These are phyloP conservation scores for Mantamonas sphyraenae DNA, from an alignment of 78 protist species.

Conservation along the genomic window DNA sequence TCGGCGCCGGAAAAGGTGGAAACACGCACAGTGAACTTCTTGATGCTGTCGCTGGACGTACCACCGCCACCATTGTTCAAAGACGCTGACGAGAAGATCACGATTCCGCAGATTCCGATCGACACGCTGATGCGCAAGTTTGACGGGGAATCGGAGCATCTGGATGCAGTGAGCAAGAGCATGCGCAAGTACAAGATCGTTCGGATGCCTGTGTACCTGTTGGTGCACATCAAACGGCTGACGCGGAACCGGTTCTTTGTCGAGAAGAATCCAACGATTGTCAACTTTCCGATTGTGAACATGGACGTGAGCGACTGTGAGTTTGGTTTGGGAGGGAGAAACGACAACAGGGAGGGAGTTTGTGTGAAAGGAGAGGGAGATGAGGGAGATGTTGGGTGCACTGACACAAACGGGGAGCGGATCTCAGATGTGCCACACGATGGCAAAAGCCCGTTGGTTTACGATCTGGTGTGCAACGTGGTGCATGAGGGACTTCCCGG, in stretches of 20 bases:
- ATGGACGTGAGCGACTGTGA: constrained; percentile 69
- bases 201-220: constrained; percentile 69
- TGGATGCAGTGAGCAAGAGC: constrained; percentile 21
- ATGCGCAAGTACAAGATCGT: constrained; percentile 38
- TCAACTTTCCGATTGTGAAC: constrained; percentile 80
- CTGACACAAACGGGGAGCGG: no score
- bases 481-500: constrained; percentile 39
- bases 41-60: constrained; percentile 73
- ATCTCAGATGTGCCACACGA: no score
- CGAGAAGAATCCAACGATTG: constrained; percentile 90
- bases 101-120: constrained; percentile 74
- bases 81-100: constrained; percentile 57
- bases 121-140: constrained; percentile 61
- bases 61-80: constrained; percentile 84
- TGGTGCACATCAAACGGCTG: constrained; percentile 79
- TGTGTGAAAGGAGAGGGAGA: no score
- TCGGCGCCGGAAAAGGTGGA: background rate
- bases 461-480: constrained; percentile 40
- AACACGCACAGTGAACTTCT: constrained; percentile 6
- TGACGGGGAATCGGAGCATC: constrained; percentile 41
- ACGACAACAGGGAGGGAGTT: background rate
- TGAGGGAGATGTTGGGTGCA: no score
- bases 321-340: background rate
- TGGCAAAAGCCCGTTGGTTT: background rate
- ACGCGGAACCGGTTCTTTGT: constrained; percentile 56